Evolutionary conservation across 2,329 filamentous ascomycete genomes (phyloP).

Genomic region (Colletotrichum cordylinicola): DNA sequence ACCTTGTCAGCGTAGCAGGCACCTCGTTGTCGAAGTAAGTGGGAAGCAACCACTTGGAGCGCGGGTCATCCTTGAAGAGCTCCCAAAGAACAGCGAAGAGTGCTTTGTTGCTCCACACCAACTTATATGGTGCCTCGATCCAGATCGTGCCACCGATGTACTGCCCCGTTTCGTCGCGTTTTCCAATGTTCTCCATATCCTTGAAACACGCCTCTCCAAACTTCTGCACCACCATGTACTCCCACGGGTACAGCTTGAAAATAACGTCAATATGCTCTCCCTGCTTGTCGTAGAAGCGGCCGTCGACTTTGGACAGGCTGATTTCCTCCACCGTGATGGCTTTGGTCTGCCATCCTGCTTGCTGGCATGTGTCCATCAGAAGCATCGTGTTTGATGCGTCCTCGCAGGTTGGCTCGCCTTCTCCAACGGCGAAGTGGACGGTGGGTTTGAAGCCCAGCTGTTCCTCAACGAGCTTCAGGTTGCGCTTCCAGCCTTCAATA

Average conservation of each 20-base stretch:
- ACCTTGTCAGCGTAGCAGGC: background rate
- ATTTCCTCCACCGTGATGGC: background rate
- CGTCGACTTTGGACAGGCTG: background rate
- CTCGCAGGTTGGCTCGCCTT: background rate
- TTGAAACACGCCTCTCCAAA: background rate
- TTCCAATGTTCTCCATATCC: background rate
- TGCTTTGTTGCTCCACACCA: background rate
- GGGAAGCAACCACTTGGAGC: background rate
- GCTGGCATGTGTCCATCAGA: background rate
- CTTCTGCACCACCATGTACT: background rate
- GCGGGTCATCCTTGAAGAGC: background rate
- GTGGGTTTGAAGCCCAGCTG: background rate
- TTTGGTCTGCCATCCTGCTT: background rate
- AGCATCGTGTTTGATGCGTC: background rate
- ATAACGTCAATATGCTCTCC: background rate
- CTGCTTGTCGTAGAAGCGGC: background rate
- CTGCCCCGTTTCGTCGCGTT: background rate
- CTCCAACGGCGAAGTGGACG: background rate
- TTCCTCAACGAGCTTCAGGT: background rate
- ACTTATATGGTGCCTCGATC: background rate
- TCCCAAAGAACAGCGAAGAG: background rate
- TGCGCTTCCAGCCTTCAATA: background rate
- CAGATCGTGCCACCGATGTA: background rate
- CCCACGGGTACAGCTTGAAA: slow-evolving; percentile 8
- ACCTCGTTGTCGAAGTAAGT: background rate